Evolutionary conservation across 345 rosid genomes (phyloP).

Genomic region (Noccaea caerulescens): DNA sequence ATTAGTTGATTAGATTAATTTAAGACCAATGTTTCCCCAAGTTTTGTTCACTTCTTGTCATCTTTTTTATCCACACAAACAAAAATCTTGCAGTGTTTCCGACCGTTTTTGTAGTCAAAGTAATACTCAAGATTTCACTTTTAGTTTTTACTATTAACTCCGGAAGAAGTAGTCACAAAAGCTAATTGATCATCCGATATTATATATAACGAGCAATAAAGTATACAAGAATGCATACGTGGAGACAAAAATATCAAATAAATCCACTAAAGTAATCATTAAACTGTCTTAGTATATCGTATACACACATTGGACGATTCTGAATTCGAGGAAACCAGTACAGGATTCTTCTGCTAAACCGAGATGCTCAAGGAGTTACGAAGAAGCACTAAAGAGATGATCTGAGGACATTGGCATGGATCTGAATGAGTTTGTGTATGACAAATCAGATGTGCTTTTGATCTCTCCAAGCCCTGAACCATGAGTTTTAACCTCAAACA

Average conservation of each 20-base stretch:
- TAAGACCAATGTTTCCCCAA: background rate
- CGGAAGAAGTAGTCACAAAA: too few relatives aligned
- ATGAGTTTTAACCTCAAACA: constrained; percentile 3
- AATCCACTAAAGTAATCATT: constrained; percentile 12
- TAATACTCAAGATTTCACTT: background rate
- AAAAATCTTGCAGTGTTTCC: background rate
- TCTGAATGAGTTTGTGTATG: constrained; percentile 55
- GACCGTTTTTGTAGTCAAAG: constrained; percentile 15
- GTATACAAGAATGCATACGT: background rate
- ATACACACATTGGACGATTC: background rate
- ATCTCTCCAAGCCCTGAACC: constrained; percentile 9
- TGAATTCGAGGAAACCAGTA: background rate
- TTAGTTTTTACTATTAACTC: background rate
- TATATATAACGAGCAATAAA: background rate
- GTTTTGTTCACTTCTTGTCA: constrained; percentile 1
- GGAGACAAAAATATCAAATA: constrained; percentile 10
- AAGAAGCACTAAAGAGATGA: constrained; percentile 52
- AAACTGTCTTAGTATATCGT: background rate
- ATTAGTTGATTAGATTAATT: too few relatives aligned
- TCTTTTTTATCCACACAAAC: background rate
- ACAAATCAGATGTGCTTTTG: constrained; percentile 50
- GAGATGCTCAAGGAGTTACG: constrained; percentile 44
- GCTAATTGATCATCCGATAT: background rate
- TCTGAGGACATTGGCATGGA: constrained; percentile 44
- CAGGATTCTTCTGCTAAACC: constrained; percentile 12